Evolutionary conservation across 2,329 filamentous ascomycete species (phyloP).

Genomic region (Fusarium veterinarium): DNA sequence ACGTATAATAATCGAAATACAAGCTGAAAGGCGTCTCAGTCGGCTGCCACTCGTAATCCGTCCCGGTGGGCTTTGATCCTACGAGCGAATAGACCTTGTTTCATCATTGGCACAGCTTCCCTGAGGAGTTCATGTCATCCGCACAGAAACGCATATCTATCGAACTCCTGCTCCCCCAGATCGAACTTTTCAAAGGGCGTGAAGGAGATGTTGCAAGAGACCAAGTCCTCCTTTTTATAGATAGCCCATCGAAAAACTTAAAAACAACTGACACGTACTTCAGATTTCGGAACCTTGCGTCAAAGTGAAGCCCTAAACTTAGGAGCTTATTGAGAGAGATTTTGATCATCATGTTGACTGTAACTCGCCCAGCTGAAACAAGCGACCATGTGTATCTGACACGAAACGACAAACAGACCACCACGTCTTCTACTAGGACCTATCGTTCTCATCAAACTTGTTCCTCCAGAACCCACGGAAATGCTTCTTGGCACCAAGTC

Average conservation of each 20-base stretch:
- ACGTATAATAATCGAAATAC: neutral
- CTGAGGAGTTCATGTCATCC: neutral
- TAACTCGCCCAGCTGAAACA: neutral
- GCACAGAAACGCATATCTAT: neutral
- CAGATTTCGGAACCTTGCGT: neutral
- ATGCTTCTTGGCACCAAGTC: slow-evolving; percentile 69
- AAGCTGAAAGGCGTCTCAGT: neutral
- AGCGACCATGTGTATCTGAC: neutral
- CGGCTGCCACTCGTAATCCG: neutral
- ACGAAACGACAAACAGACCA: neutral
- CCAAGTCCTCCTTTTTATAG: neutral
- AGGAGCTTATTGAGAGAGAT: neutral
- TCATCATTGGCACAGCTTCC: neutral
- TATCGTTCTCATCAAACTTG: slow-evolving; percentile 64
- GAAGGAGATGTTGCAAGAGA: neutral
- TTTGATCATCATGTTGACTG: neutral
- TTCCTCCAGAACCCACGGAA: slow-evolving; percentile 69
- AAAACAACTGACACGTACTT: neutral
- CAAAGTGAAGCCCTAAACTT: neutral
- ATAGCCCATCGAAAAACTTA: neutral
- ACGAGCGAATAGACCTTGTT: neutral
- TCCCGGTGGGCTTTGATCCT: neutral
- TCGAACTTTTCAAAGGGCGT: neutral
- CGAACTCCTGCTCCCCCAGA: neutral
- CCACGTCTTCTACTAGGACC: slow-evolving; percentile 38